Evolutionary conservation across 2,329 filamentous ascomycete genomes (phyloP), one percentile per base, ranked within the genome.

Genomic region (Neonectria coccinea): DNA sequence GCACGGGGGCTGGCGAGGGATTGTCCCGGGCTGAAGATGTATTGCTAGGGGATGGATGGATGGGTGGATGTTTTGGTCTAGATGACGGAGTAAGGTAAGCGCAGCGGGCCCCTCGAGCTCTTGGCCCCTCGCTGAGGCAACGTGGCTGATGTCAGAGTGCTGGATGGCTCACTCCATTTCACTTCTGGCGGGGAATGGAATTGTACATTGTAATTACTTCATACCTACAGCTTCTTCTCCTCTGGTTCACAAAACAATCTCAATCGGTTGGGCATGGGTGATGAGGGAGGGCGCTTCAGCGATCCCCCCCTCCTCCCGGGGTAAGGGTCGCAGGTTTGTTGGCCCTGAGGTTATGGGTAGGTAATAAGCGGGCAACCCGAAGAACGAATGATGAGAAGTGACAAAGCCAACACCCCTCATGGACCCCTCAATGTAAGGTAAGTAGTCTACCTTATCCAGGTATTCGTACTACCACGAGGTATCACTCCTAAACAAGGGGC

Each of bases 131-230:
- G 27, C 56, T 67, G 48, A 59, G 63, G 66, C 66, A 73, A 73
- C 69, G 71, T 74, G 72, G 67, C 70, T 73, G 69, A 74, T 74
- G 70, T 73, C 60, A 70, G 72, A 74, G 61, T 63, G 61, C 68
- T 74, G 71, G 71, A 70, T 73, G 71, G 71, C 55, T 67, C 58
- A 44, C 42, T 57, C 5, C 33, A 12, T 14, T 25, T 25, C 25
- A 25, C 5, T 56, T 36, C 16, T 25, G 25, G 5, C 25, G 5
- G 25, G 5, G 25, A 25, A 6, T 25, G 25, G 6, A 25, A 25
- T 25, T 25, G 50, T 42, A 47, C 20, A n/a, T 45, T 14, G 45
- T 48, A 10, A 25, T 14, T 20, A 10, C 45, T 14, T 20, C 31
- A 18, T 18, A 36, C 25, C 25, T 25, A 25, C 25, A 25, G 5